Evolutionary conservation across 108 stramenopile genomes (phyloP).

Genomic region (Nitzschia putrida): DNA sequence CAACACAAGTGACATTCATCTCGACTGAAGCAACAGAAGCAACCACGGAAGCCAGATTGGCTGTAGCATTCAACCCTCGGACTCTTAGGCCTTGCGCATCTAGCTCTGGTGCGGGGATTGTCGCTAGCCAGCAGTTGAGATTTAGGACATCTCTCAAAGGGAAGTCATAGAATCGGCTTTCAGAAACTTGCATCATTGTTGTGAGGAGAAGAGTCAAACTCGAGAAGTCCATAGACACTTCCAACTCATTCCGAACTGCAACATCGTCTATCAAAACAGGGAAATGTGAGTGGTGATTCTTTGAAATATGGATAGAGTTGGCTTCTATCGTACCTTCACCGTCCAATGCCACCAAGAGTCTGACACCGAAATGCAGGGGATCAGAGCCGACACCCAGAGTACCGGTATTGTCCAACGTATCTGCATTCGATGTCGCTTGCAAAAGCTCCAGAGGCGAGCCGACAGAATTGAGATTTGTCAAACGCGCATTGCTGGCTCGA

Average conservation of each 20-base stretch:
- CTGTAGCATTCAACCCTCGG: conserved; percentile 33
- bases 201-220: conserved; percentile 39
- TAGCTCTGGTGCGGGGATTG: conserved; percentile 58
- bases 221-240: conserved; percentile 17
- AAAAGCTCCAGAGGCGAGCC: conserved; percentile 53
- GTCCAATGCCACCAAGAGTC: conserved; percentile 46
- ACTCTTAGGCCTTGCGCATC: conserved; percentile 59
- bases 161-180: conserved; percentile 53
- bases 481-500: conserved; percentile 44
- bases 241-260: conserved; percentile 28
- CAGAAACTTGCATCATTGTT: conserved; percentile 53
- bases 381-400: conserved; percentile 53
- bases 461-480: conserved; percentile 64
- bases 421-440: conserved; percentile 47
- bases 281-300: background rate
- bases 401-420: conserved; percentile 54
- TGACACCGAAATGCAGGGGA: conserved; percentile 34
- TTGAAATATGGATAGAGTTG: background rate
- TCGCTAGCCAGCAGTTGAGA: conserved; percentile 83
- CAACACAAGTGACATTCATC: conserved; percentile 60
- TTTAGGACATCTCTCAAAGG: conserved; percentile 65
- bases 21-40: conserved; percentile 49
- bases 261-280: conserved; percentile 8
- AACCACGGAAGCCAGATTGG: conserved; percentile 46
- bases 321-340: conserved; percentile 42